Percentiles rank a stretch among this genome's conserved stretches.
Conservation (phyloP, 805 yeast species). For the Sporopachydermia lactativora region DNA sequence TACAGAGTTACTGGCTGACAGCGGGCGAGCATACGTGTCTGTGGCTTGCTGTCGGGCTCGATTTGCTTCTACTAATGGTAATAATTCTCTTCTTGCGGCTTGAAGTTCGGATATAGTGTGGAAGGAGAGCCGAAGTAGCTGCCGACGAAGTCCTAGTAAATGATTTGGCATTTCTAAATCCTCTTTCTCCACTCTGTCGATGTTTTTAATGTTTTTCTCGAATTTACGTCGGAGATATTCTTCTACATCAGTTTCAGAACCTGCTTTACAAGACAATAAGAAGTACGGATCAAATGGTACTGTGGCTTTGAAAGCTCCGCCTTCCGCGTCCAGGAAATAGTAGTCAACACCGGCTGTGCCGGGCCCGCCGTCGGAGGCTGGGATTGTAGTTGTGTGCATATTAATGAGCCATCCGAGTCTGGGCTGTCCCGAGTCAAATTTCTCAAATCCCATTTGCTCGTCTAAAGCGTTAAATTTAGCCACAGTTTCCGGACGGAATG, state of each 20-base stretch:
- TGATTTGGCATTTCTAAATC: slow-evolving; percentile 80
- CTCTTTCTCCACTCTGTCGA: slow-evolving; percentile 49
- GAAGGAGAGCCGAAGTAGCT: slow-evolving; percentile 54
- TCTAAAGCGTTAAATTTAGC: slow-evolving; percentile 58
- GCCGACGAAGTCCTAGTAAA: slow-evolving; percentile 56
- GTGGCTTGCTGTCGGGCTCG: slow-evolving; percentile 43
- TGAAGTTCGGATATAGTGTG: slow-evolving; percentile 61
- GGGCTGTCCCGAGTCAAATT: slow-evolving; percentile 57
- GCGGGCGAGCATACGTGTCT: slow-evolving; percentile 56
- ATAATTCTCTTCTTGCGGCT: slow-evolving; percentile 54
- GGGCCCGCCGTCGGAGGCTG: slow-evolving; percentile 39
- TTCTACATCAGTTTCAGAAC: slow-evolving; percentile 62
- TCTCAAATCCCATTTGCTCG: slow-evolving; percentile 74
- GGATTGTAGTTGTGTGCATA: slow-evolving; percentile 71
- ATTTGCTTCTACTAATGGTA: slow-evolving; percentile 61
- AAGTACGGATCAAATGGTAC: slow-evolving; percentile 81
- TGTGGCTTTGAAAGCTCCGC: slow-evolving; percentile 87
- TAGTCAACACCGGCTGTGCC: slow-evolving; percentile 87
- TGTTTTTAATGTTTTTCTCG: slow-evolving; percentile 46
- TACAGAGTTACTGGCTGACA: too few relatives aligned
- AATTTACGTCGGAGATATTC: slow-evolving; percentile 60
- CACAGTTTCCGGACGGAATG: slow-evolving; percentile 35
- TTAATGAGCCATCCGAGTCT: slow-evolving; percentile 85
- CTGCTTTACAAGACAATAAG: slow-evolving; percentile 45
- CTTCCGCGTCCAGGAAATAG: slow-evolving; percentile 91